phyloP scores from a whole-genome alignment of 164 flowering plant genomes.

The Kingdonia uniflora region DNA sequence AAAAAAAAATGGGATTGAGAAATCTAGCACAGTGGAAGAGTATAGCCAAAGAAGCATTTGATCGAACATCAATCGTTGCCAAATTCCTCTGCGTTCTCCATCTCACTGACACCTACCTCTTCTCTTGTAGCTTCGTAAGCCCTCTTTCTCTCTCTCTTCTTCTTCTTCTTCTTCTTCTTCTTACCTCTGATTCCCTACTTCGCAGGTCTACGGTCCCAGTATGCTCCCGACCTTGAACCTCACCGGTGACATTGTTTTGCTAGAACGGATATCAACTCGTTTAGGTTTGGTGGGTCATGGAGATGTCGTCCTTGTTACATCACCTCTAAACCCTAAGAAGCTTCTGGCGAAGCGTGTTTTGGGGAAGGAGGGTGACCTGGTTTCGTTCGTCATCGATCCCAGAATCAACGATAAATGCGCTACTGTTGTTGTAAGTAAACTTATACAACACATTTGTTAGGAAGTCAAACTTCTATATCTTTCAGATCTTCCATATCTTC shows the following conservation, averaged over 20 bases:
- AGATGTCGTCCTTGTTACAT: constrained; percentile 46
- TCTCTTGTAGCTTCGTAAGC: constrained; percentile 32
- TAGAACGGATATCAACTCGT: constrained; percentile 40
- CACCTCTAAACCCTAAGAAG: constrained; percentile 54
- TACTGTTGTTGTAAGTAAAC: constrained; percentile 40
- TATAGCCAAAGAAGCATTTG: constrained; percentile 47
- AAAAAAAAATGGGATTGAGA: too few relatives aligned
- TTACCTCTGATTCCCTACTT: too few relatives aligned
- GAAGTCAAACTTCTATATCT: too few relatives aligned
- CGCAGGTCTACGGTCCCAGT: constrained; percentile 71
- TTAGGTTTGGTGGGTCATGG: constrained; percentile 35
- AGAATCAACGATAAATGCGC: constrained; percentile 16
- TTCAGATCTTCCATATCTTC: too few relatives aligned
- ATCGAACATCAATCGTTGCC: constrained; percentile 12
- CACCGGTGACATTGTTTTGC: constrained; percentile 36
- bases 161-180: not conserved
- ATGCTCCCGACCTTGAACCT: constrained; percentile 66
- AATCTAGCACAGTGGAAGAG: too few relatives aligned
- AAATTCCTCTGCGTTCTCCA: constrained; percentile 46
- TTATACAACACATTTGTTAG: too few relatives aligned
- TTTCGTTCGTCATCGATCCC: constrained; percentile 36
- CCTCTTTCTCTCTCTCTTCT: not conserved
- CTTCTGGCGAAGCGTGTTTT: constrained; percentile 40
- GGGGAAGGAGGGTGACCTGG: constrained; percentile 56
- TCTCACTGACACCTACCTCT: constrained; percentile 43